Evolutionary conservation across 2,329 filamentous ascomycete genomes (phyloP), one percentile per base, ranked within the genome.

Genomic region (Endoconidiophora polonica): DNA sequence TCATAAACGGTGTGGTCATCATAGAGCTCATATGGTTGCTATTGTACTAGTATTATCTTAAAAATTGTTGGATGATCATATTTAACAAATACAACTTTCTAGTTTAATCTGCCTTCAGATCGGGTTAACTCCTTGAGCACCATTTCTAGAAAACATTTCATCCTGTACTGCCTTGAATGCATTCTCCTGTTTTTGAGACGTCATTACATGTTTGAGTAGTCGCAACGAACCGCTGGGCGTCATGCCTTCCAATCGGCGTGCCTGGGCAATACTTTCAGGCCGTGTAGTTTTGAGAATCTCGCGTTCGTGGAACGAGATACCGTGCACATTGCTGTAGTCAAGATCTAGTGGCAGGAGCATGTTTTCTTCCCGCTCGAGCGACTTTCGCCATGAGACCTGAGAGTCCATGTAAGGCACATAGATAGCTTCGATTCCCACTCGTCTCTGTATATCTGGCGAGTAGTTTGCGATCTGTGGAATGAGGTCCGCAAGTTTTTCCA

Each of bases 191-290:
- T 53, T 53, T 26, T 47, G 43, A 0, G 43, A 47, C 3, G 47
- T 38, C 44, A 53, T 44, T n/a, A 86, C 78, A 60, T 76, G 74
- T 22, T 69, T 70, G 52, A 90, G 63, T 54, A 91, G 60, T 49
- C 76, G 65, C 41, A 81, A 59, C 52, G 72, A 73, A 0, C 75
- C 77, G 0, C 73, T 68, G 0, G 78, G 77, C 18, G 77, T 81
- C 54, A 82, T 69, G 3, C 90, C 90, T 64, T 98, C 91, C 9
- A 95, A 77, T 12, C 91, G 70, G 45, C 86, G 73, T 29, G 90
- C 90, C 72, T 95, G 91, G 0, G 86, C 90, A 20, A 98, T 70
- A 54, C 77, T 93, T 64, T 93, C 86, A 0, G 91, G 91, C 47
- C 77, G 69, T 1, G 86, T 83, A 2, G 70, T 67, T 52, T 75